Base-by-base conservation (phyloP, 495 filamentous ascomycete species). In the Podospora didyma region DNA sequence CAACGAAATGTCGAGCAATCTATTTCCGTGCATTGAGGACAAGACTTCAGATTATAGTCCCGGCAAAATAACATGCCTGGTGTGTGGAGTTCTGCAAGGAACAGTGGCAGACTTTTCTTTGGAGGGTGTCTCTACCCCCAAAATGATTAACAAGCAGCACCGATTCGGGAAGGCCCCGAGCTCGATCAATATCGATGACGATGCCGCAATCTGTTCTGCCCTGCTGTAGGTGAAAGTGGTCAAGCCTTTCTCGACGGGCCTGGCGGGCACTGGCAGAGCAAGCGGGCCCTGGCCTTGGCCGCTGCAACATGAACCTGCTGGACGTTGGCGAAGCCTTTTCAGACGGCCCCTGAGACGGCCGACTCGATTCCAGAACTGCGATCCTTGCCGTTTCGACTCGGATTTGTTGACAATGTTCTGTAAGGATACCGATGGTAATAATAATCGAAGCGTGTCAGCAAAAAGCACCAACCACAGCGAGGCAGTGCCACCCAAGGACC, bases 21-120 rank as follows among this genome's bases (percentile, higher is more conserved):
- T 59, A 66, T 66, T 63, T 61, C 54, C 51, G 59, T 39, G 50
- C 53, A 61, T 53, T n/a, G 53, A 56, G 53, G 56, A 14, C 28
- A 56, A 52, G 47, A 17, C 46, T 7, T 47, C 16, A 9, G 26
- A 31, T 31, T 31, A 31, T 9, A 31, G 26, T 31, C 26, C 26
- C 57, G 51, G 51, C 23, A 59, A n/a, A 50, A 54, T 54, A 51
- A 20, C 19, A 28, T 11, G n/a, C 17, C 23, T 42, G 16, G 47
- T 42, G 51, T 17, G 26, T n/a, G 37, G 10, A 7, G 7, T 49
- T 53, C 57, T 54, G 51, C 57, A 59, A 54, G 57, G 51, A 46
- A 59, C 51, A 20, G 42, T 14, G 21, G 17, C 17, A 23, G n/a
- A 41, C 26, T 31, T 31, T 31, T 31, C 39, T 42, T 9, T 7